A percentile compares a stretch with the other conserved stretches of the same genome.
These are phyloP conservation scores for Calonectria montana DNA, from an alignment of 2,329 filamentous ascomycete species.

Conservation along the genomic window DNA sequence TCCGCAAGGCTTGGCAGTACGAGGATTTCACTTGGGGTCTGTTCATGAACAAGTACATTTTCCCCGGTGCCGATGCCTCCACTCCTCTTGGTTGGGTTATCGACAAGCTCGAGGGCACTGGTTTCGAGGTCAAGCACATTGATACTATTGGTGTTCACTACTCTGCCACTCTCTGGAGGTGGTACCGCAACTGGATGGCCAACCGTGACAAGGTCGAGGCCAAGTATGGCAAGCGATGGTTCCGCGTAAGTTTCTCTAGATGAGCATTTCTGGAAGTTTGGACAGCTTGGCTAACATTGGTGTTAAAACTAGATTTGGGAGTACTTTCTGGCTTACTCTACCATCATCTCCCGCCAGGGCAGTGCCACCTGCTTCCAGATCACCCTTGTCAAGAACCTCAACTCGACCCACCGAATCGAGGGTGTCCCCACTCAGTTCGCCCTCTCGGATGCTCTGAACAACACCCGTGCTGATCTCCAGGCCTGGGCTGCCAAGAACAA, in stretches of 20 bases:
- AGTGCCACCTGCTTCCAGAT: constrained; percentile 91
- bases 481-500: constrained; percentile 53
- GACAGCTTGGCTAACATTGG: background rate
- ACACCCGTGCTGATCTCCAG: constrained; percentile 48
- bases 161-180: constrained; percentile 95
- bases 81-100: constrained; percentile 92
- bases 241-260: constrained; percentile 73
- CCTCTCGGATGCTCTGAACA: constrained; percentile 70
- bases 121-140: constrained; percentile 83
- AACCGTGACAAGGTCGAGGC: constrained; percentile 92
- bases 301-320: constrained; percentile 79
- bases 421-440: constrained; percentile 78
- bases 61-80: constrained; percentile 95
- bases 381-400: constrained; percentile 90
- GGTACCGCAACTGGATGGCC: constrained; percentile 98
- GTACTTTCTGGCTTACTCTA: constrained; percentile 88
- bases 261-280: background rate
- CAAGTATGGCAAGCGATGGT: constrained; percentile 97
- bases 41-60: constrained; percentile 99
- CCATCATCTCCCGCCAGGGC: constrained; percentile 87
- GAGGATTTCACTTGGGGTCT: constrained; percentile 98
- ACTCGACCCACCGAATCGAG: constrained; percentile 86
- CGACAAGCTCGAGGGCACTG: constrained; percentile 80
- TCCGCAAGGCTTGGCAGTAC: constrained; percentile 96
- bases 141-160: constrained; percentile 98